Evolutionary conservation across 352 stramenopile species (phyloP).

Genomic region (Globisporangium okanoganense): DNA sequence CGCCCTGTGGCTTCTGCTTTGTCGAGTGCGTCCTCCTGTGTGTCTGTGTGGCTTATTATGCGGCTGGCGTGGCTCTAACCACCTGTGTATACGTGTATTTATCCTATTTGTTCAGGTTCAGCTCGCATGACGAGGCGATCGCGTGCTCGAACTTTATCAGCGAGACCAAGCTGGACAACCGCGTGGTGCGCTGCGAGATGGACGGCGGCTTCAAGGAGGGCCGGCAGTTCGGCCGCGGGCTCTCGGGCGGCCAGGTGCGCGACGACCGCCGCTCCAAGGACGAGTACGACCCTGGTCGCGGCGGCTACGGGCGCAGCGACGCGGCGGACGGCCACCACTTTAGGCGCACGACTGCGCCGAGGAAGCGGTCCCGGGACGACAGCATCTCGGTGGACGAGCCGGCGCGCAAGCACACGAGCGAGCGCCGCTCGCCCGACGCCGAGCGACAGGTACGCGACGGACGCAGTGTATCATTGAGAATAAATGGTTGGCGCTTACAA

Average conservation of each 20-base stretch:
- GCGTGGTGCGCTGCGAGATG: slow-evolving; percentile 86
- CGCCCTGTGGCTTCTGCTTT: slow-evolving; percentile 97
- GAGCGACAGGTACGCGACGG: slow-evolving; percentile 14
- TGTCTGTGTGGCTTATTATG: neutral
- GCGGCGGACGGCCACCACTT: slow-evolving; percentile 67
- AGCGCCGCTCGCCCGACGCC: slow-evolving; percentile 20
- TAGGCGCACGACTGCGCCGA: slow-evolving; percentile 39
- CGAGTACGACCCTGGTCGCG: slow-evolving; percentile 78
- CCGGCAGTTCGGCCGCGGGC: slow-evolving; percentile 79
- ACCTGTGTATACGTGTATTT: neutral
- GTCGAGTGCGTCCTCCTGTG: slow-evolving; percentile 81
- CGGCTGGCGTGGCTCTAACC: neutral
- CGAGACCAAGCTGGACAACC: slow-evolving; percentile 87
- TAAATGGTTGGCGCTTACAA: no score
- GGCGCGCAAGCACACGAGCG: slow-evolving; percentile 26
- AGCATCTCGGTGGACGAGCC: slow-evolving; percentile 41
- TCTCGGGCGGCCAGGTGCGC: slow-evolving; percentile 79
- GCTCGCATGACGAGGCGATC: slow-evolving; percentile 60
- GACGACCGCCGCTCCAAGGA: slow-evolving; percentile 84
- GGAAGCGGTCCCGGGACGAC: slow-evolving; percentile 60
- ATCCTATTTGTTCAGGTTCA: slow-evolving; percentile 40
- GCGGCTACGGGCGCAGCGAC: slow-evolving; percentile 72
- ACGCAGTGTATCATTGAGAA: neutral
- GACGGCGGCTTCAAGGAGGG: slow-evolving; percentile 85
- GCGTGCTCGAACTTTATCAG: slow-evolving; percentile 81